These are phyloP conservation scores for Pythium pectinolyticum DNA, from an alignment of 352 stramenopile genomes.

Conservation along the genomic window DNA sequence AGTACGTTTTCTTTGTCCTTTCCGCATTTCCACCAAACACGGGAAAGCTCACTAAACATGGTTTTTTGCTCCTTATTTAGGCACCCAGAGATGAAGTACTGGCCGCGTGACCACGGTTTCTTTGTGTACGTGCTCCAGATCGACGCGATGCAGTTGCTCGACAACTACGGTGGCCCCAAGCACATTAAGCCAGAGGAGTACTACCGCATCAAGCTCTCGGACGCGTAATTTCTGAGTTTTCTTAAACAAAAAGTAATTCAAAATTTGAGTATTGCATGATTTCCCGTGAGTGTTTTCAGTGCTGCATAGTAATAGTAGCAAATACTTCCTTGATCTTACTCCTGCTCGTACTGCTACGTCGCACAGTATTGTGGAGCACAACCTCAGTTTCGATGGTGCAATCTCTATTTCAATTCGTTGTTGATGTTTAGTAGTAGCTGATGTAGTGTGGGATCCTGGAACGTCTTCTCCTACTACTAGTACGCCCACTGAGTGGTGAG, in stretches of 20 bases:
- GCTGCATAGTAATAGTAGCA: too few species aligned
- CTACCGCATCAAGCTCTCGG: constrained; percentile 47
- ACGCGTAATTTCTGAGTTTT: constrained; percentile 6
- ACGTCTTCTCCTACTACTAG: constrained; percentile 4
- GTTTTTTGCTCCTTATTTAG: constrained; percentile 15
- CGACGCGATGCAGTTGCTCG: constrained; percentile 61
- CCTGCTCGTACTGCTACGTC: too few species aligned
- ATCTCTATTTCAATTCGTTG: too few species aligned
- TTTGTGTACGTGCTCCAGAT: constrained; percentile 52
- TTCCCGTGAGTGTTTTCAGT: too few species aligned
- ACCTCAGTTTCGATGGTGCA: too few species aligned
- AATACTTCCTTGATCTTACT: too few species aligned
- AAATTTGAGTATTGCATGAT: too few species aligned
- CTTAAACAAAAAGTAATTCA: neutral
- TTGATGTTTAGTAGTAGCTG: too few species aligned
- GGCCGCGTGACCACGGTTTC: constrained; percentile 63
- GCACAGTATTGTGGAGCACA: too few species aligned
- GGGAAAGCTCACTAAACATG: neutral
- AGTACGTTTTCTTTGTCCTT: constrained; percentile 34
- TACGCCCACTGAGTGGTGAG: constrained; percentile 77
- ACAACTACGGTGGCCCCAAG: constrained; percentile 76
- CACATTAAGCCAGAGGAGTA: constrained; percentile 62
- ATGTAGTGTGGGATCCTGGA: too few species aligned
- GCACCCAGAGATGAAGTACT: constrained; percentile 68
- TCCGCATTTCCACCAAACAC: neutral